Base-by-base conservation (phyloP, 176 grass and related monocot species). In the Bothriochloa decipiens region DNA sequence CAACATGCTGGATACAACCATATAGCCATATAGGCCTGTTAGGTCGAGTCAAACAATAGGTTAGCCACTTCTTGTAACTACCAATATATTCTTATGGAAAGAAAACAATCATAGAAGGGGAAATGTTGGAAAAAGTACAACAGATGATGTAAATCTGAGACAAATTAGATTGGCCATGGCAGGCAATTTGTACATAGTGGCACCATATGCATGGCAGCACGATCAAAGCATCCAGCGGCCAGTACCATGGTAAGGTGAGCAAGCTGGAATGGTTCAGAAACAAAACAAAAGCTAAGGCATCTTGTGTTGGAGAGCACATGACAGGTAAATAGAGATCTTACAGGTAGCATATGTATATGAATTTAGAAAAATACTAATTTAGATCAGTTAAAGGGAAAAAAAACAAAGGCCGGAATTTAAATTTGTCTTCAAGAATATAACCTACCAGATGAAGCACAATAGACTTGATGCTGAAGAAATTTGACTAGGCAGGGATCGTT, bases 181-280 rank as follows among this genome's bases (percentile, higher is more conserved):
- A 26, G 22, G 7, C 58, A 46, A 46, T 61, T 61, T 25, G 58
- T 25, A n/a, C 58, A 25, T n/a, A 61, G 8, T n/a, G 23, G 58
- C 10, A 61, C 58, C 58, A 61, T 61, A 61, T 61, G 58, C 58
- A 61, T 61, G 58, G 58, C 58, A 61, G 23, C 58, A 61, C 6
- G 9, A 61, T 61, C 58, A 61, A 61, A 61, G 9, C n/a, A 61
- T 25, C 58, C 22, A 61, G n/a, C n/a, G 11, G 42, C 42, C 42
- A 43, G 11, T 12, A 61, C 58, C 58, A 11, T 26, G 3, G 45
- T 46, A 46, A 14, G 45, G 3, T 46, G 45, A 25, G 58, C 58
- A 25, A 61, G 58, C n/a, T 61, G n/a, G 58, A 61, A 61, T 61
- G 58, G 58, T 61, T 61, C n/a, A 61, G 58, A 61, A 11, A 61